Evolutionary conservation across 768 basidiomycete genomes (phyloP), one percentile per base, ranked within the genome.

Genomic region (Amanita inopinata): DNA sequence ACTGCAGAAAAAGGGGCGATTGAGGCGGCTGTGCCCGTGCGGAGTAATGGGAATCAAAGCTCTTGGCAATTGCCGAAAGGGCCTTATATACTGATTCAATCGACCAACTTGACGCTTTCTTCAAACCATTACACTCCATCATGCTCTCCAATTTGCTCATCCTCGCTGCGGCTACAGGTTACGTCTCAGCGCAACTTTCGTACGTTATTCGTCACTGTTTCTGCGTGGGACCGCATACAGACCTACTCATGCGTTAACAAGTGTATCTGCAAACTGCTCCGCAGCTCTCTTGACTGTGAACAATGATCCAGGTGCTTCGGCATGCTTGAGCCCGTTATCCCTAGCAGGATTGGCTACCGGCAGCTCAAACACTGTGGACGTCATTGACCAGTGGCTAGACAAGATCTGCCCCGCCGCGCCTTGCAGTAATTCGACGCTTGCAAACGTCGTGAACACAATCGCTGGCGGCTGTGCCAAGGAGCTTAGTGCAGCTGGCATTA

Each of bases 371-470:
- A 5, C 34, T 7, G 19, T 44, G 8, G 20, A 9, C 20, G 28
- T 31, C 7, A 37, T 44, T 25, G 43, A 44, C 34, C 25, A 36
- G 14, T 44, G 43, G 43, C 24, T 44, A 34, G 33, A 22, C 19
- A 35, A 36, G 15, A 30, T 44, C 19, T 44, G 43, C 22, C 43
- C 43, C 11, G 43, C 27, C 4, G 43, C 56, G 4, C 47, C 73
- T 6, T 85, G 83, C 56, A 72, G 64, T 50, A 81, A 86, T 47
- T 60, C 59, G 14, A 77, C 80, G 0, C 64, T 88, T 7, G 58
- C 77, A 14, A 52, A 62, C 1, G 63, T 84, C 33, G 71, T 77
- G 5, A 52, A 62, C 22, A 78, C 75, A 51, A 40, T 82, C 35
- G 75, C 76, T 0, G 50, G 55, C 3, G 71, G 71, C 19, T 76